phyloP scores from a whole-genome alignment of 2,329 filamentous ascomycete species.

The Coccinonectria pachysandricola region DNA sequence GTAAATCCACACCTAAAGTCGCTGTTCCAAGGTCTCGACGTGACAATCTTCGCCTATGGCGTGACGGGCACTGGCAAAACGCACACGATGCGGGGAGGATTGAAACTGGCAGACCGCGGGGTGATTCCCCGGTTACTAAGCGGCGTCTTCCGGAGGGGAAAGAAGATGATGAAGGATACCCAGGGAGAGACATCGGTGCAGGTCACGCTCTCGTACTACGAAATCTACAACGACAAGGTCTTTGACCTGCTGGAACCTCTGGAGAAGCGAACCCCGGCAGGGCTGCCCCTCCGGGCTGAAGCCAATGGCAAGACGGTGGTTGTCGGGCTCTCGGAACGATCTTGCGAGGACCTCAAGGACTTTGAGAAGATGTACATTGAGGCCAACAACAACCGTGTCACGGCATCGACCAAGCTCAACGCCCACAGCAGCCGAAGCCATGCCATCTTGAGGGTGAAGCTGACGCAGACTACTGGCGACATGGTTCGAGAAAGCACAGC shows the following conservation, averaged over 20 bases:
- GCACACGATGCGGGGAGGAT: slow-evolving; percentile 88
- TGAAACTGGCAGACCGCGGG: slow-evolving; percentile 75
- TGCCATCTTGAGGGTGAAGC: slow-evolving; percentile 81
- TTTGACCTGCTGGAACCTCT: slow-evolving; percentile 81
- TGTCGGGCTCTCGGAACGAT: slow-evolving; percentile 72
- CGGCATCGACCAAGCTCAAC: slow-evolving; percentile 84
- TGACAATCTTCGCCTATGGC: slow-evolving; percentile 87
- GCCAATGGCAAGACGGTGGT: slow-evolving; percentile 82
- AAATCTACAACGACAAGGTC: slow-evolving; percentile 95
- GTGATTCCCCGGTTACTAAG: slow-evolving; percentile 81
- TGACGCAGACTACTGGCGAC: slow-evolving; percentile 64
- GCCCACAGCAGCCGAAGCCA: slow-evolving; percentile 84
- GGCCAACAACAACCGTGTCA: slow-evolving; percentile 82
- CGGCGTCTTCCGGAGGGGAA: slow-evolving; percentile 72
- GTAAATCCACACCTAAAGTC: slow-evolving; percentile 85
- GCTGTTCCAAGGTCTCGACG: slow-evolving; percentile 78
- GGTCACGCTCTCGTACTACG: slow-evolving; percentile 81
- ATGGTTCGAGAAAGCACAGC: slow-evolving; percentile 68
- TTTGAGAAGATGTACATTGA: slow-evolving; percentile 87
- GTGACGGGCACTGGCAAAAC: slow-evolving; percentile 92
- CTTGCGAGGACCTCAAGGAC: slow-evolving; percentile 76
- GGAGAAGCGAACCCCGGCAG: slow-evolving; percentile 74
- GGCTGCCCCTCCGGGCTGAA: slow-evolving; percentile 73
- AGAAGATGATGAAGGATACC: slow-evolving; percentile 76
- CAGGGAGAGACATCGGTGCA: slow-evolving; percentile 58